Evolutionary conservation across 495 filamentous ascomycete genomes (phyloP).

Genomic region (Lepidopterella palustris): DNA sequence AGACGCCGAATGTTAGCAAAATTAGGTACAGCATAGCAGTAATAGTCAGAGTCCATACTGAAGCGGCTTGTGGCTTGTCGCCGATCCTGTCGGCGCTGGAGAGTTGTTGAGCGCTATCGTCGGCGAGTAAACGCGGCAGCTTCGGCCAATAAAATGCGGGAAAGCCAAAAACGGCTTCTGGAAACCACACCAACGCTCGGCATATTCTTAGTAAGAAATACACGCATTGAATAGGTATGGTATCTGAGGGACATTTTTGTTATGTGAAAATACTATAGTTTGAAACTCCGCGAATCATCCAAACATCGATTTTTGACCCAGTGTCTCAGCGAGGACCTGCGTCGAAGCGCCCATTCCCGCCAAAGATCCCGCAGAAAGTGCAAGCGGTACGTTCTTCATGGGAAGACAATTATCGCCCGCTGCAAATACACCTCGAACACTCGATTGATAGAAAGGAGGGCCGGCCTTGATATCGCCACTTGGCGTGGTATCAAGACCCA

Average conservation of each 20-base stretch:
- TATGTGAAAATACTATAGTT: too few species aligned
- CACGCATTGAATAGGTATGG: neutral
- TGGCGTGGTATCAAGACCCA: constrained; percentile 3
- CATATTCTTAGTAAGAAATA: too few species aligned
- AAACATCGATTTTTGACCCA: constrained; percentile 10
- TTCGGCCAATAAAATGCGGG: neutral
- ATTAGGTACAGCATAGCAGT: too few species aligned
- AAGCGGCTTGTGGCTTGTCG: too few species aligned
- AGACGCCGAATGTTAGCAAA: too few species aligned
- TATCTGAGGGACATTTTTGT: too few species aligned
- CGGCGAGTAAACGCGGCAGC: neutral
- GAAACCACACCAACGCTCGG: neutral
- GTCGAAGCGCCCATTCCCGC: constrained; percentile 7
- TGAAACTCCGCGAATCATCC: neutral
- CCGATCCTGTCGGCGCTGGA: neutral
- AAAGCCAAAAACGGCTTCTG: neutral
- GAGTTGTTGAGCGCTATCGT: neutral
- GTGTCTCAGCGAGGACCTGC: constrained; percentile 15
- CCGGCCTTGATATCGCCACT: constrained; percentile 6
- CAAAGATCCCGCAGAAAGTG: constrained; percentile 6
- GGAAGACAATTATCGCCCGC: constrained; percentile 19
- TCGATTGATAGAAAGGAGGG: constrained; percentile 19
- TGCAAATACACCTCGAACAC: constrained; percentile 19
- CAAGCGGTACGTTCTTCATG: constrained; percentile 11
- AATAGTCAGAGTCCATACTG: too few species aligned